phyloP scores from a whole-genome alignment of 495 filamentous ascomycete species.

The Trichoderma orchidacearum region DNA sequence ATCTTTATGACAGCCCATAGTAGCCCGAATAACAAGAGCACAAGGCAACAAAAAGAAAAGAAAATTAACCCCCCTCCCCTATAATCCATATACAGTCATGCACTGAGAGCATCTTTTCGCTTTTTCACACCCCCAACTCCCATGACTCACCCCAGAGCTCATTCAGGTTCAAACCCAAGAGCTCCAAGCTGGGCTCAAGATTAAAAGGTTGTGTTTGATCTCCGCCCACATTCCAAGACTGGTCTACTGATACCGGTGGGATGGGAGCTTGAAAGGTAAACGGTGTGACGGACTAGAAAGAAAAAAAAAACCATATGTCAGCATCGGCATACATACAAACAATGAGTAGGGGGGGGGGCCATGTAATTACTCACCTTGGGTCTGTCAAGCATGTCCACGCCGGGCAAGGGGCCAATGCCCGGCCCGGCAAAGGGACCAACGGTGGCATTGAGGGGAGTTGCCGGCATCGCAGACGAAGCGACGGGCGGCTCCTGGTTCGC shows the following conservation, averaged over 20 bases:
- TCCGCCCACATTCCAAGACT: neutral
- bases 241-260: constrained; percentile 8
- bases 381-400: constrained; percentile 8
- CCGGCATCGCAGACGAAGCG: constrained; percentile 6
- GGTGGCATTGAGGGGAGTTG: constrained; percentile 3
- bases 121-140: constrained; percentile 5
- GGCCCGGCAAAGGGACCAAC: constrained; percentile 4
- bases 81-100: neutral
- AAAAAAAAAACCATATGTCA: neutral
- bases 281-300: constrained; percentile 14
- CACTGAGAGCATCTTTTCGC: neutral
- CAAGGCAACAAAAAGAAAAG: neutral
- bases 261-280: constrained; percentile 6
- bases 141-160: constrained; percentile 17
- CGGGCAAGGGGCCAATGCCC: neutral
- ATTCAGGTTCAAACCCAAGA: constrained; percentile 16
- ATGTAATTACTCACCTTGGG: constrained; percentile 10
- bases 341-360: no score
- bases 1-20: neutral
- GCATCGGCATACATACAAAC: no score
- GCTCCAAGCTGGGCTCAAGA: constrained; percentile 14
- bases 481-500: constrained; percentile 25
- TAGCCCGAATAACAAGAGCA: neutral
- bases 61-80: neutral
- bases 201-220: constrained; percentile 6